Conservation (phyloP, 805 yeast species). For the Wickerhamomyces ciferrii region DNA sequence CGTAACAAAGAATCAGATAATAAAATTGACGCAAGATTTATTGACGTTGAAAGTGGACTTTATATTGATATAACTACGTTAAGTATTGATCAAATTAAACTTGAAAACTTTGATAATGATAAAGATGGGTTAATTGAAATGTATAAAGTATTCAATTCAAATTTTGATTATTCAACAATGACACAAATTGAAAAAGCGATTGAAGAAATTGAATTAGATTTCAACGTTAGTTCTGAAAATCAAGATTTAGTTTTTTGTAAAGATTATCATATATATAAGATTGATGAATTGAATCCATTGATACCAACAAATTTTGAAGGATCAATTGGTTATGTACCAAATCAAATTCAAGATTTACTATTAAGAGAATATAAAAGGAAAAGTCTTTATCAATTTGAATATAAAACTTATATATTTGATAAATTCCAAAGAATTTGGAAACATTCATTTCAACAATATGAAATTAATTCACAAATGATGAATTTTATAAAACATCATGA, state of each 20-base stretch:
- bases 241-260: slow-evolving; percentile 36
- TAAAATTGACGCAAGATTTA: slow-evolving; percentile 67
- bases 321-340: slow-evolving; percentile 52
- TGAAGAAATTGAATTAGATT: background rate
- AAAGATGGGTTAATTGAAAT: slow-evolving; percentile 2
- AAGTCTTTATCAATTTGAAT: slow-evolving; percentile 29
- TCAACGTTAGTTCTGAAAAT: background rate
- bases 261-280: slow-evolving; percentile 49
- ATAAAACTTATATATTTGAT: slow-evolving; percentile 37
- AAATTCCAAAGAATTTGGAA: slow-evolving; percentile 12
- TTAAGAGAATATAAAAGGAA: slow-evolving; percentile 38
- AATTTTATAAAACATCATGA: slow-evolving; percentile 11
- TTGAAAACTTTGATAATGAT: background rate
- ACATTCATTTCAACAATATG: slow-evolving; percentile 14
- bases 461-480: slow-evolving; percentile 9
- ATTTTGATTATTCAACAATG: slow-evolving; percentile 5
- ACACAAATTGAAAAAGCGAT: slow-evolving; percentile 3
- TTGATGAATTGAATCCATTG: slow-evolving; percentile 46
- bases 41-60: slow-evolving; percentile 63
- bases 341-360: slow-evolving; percentile 33
- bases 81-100: background rate
- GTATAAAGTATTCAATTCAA: slow-evolving; percentile 6
- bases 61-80: slow-evolving; percentile 58
- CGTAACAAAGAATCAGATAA: slow-evolving; percentile 50
- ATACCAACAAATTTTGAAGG: slow-evolving; percentile 51